Evolutionary conservation across 805 yeast species (phyloP).

Genomic region (Yarrowia deformans): DNA sequence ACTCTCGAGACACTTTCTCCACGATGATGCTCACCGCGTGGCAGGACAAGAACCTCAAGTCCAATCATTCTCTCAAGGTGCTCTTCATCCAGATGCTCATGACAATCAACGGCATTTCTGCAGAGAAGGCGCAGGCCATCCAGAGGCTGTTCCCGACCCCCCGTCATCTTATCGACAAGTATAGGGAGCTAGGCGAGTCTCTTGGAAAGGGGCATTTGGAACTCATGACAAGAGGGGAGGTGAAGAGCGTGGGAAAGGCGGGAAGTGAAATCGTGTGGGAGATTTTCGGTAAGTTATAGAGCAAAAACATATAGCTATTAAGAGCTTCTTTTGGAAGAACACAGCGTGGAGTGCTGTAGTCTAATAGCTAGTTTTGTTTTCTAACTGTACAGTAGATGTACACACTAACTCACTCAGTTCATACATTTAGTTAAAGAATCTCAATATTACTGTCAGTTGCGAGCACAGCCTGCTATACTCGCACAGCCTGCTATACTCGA

Average conservation of each 20-base stretch:
- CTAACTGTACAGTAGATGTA: no score
- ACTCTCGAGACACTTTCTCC: neutral
- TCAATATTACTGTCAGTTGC: no score
- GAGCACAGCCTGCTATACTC: no score
- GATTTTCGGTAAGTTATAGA: slow-evolving; percentile 11
- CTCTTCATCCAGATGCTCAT: slow-evolving; percentile 76
- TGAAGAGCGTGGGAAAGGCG: neutral
- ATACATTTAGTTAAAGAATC: no score
- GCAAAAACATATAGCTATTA: neutral
- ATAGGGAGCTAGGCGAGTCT: slow-evolving; percentile 45
- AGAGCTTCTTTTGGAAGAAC: no score
- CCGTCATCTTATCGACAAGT: slow-evolving; percentile 60
- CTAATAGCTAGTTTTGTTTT: no score
- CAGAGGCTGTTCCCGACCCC: slow-evolving; percentile 80
- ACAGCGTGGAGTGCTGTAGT: no score
- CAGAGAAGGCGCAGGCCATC: slow-evolving; percentile 83
- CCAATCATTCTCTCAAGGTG: slow-evolving; percentile 72
- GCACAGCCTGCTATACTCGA: no score
- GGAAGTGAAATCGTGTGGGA: slow-evolving; percentile 20
- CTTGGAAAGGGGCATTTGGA: slow-evolving; percentile 49
- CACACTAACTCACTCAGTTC: no score
- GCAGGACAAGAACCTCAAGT: slow-evolving; percentile 46
- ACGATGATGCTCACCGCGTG: slow-evolving; percentile 50
- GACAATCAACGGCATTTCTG: slow-evolving; percentile 79
- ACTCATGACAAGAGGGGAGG: neutral